A percentile compares a stretch with the other conserved stretches of the same genome.
Conservation (phyloP, 441 rosid genomes). For the Raphanus hybrid region DNA sequence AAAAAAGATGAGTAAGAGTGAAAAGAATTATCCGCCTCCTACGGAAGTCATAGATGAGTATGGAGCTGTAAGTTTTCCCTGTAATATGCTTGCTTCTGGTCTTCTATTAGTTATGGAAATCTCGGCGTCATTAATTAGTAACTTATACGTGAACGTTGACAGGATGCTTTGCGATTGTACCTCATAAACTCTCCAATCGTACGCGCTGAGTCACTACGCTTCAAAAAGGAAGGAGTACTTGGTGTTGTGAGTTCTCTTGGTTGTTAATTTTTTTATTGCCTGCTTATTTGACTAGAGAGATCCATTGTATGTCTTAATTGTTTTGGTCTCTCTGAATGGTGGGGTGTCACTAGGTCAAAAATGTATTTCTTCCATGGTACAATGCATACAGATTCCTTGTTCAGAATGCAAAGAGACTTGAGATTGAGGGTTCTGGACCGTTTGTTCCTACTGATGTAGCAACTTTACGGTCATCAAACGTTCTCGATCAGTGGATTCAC, state of each 20-base stretch:
- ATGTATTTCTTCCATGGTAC: conserved; percentile 99
- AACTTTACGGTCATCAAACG: conserved; percentile 81
- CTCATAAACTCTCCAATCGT: conserved; percentile 98
- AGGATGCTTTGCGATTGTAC: conserved; percentile 97
- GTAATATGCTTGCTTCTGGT: too few species aligned
- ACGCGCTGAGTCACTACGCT: conserved; percentile 92
- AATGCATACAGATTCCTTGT: conserved; percentile 99
- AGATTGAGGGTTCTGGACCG: conserved; percentile 76
- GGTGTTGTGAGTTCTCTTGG: conserved; percentile 79
- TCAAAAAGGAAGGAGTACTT: conserved; percentile 89
- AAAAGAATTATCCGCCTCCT: conserved; percentile 88
- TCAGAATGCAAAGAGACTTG: conserved; percentile 98
- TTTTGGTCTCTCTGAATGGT: neutral
- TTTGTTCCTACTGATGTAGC: conserved; percentile 71
- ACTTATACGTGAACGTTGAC: conserved; percentile 34
- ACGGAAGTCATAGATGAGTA: conserved; percentile 85
- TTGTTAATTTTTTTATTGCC: conserved; percentile 8
- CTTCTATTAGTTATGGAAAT: too few species aligned
- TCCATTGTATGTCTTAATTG: conserved; percentile 19
- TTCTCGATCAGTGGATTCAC: conserved; percentile 98
- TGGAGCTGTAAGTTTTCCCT: conserved; percentile 80
- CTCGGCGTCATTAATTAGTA: conserved; percentile 20
- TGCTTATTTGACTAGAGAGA: conserved; percentile 10
- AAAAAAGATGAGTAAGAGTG: conserved; percentile 88
- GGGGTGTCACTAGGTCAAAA: conserved; percentile 75